Conservation (phyloP, 1,139 yeast genomes). For the Hemisphaericaspora xylanilytica region DNA sequence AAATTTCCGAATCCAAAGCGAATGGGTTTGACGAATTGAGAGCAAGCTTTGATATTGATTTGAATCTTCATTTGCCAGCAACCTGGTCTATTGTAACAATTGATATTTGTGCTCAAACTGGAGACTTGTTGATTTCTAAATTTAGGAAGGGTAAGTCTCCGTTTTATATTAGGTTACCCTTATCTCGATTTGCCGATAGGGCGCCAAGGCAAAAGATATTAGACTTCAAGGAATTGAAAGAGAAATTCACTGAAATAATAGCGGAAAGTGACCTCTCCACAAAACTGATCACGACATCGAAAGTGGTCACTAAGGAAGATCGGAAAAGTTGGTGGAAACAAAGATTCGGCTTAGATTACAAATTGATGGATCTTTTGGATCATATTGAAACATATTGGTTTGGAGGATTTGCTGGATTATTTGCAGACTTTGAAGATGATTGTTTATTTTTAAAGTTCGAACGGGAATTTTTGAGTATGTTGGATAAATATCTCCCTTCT, state of each 20-base stretch:
- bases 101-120: slow-evolving; percentile 58
- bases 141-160: slow-evolving; percentile 37
- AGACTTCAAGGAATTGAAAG: slow-evolving; percentile 47
- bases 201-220: slow-evolving; percentile 33
- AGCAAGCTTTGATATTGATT: slow-evolving; percentile 15
- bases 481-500: slow-evolving; percentile 34
- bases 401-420: slow-evolving; percentile 74
- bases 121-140: slow-evolving; percentile 56
- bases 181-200: slow-evolving; percentile 49
- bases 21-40: slow-evolving; percentile 4
- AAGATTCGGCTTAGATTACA: slow-evolving; percentile 60
- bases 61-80: slow-evolving; percentile 34
- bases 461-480: slow-evolving; percentile 32
- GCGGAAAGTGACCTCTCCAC: slow-evolving; percentile 62
- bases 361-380: slow-evolving; percentile 52
- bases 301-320: slow-evolving; percentile 56
- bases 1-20: slow-evolving; percentile 2
- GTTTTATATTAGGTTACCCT: slow-evolving; percentile 57
- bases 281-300: slow-evolving; percentile 46
- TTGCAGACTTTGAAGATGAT: slow-evolving; percentile 32
- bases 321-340: slow-evolving; percentile 77
- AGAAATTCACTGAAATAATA: slow-evolving; percentile 52
- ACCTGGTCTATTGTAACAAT: slow-evolving; percentile 62
- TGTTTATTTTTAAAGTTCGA: slow-evolving; percentile 35
- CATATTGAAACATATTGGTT: slow-evolving; percentile 69